phyloP scores from a whole-genome alignment of 2,329 filamentous ascomycete species.

The Blumeria hordei region DNA sequence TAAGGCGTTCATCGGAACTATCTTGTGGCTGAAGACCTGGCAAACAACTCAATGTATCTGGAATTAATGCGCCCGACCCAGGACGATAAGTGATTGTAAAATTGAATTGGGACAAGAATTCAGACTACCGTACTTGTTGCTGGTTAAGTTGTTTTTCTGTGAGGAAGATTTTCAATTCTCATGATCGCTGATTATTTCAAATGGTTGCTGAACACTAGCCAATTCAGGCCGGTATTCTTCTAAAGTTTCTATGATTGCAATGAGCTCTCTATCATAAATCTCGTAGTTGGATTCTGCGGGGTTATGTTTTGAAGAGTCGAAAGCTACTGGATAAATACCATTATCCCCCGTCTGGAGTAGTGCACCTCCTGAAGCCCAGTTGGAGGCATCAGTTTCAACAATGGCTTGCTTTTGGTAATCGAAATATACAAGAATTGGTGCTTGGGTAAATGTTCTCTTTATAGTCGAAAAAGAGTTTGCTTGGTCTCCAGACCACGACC shows the following conservation, averaged over 20 bases:
- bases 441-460: not conserved
- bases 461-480: not conserved
- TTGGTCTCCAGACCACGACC: not conserved
- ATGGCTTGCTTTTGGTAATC: not conserved
- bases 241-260: not conserved
- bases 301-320: not conserved
- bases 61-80: not conserved
- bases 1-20: slow-evolving; percentile 1
- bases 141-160: not conserved
- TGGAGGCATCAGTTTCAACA: not conserved
- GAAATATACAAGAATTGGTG: not conserved
- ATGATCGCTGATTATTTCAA: not conserved
- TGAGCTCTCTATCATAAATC: not conserved
- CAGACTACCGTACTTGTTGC: not conserved
- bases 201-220: not conserved
- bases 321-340: not conserved
- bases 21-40: slow-evolving; percentile 1
- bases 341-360: not conserved
- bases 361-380: not conserved
- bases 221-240: not conserved
- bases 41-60: not conserved
- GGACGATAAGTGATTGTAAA: not conserved
- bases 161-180: not conserved
- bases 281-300: not conserved
- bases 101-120: not conserved